Percentiles rank a stretch among this genome's conserved stretches.
These are phyloP conservation scores for Kingdonia uniflora DNA, from an alignment of 164 flowering plant species.

Conservation along the genomic window DNA sequence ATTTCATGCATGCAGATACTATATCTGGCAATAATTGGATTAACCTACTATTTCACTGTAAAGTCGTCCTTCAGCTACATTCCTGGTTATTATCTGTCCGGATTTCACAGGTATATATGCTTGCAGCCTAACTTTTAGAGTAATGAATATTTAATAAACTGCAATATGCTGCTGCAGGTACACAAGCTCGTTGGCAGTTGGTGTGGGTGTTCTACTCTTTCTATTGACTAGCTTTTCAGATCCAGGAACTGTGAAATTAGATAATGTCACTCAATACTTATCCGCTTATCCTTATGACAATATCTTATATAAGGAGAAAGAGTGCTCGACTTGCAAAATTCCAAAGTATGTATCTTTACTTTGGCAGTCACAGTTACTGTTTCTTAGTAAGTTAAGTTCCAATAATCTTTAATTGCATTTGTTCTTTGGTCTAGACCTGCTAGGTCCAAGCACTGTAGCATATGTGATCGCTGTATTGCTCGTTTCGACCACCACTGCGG, in stretches of 20 bases:
- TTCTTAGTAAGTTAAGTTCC: not conserved
- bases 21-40: constrained; percentile 69
- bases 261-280: constrained; percentile 64
- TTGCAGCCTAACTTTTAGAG: not conserved
- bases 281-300: constrained; percentile 82
- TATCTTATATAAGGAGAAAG: constrained; percentile 61
- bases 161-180: constrained; percentile 46
- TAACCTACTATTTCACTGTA: constrained; percentile 45
- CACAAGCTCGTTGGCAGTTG: constrained; percentile 73
- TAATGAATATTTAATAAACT: not conserved
- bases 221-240: constrained; percentile 93
- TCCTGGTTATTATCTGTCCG: constrained; percentile 79
- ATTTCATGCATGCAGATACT: constrained; percentile 38
- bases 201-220: constrained; percentile 72
- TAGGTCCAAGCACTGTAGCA: constrained; percentile 93
- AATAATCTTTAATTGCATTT: constrained; percentile 11
- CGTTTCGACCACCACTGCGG: constrained; percentile 99
- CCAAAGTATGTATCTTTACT: constrained; percentile 40
- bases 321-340: constrained; percentile 84
- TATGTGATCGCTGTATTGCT: constrained; percentile 91
- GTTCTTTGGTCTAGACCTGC: constrained; percentile 60
- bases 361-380: constrained; percentile 1
- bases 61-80: constrained; percentile 60
- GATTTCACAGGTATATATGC: constrained; percentile 53
- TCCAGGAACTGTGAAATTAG: constrained; percentile 79